Evolutionary conservation across 805 yeast species (phyloP).

Genomic region (Priceomyces carsonii): DNA sequence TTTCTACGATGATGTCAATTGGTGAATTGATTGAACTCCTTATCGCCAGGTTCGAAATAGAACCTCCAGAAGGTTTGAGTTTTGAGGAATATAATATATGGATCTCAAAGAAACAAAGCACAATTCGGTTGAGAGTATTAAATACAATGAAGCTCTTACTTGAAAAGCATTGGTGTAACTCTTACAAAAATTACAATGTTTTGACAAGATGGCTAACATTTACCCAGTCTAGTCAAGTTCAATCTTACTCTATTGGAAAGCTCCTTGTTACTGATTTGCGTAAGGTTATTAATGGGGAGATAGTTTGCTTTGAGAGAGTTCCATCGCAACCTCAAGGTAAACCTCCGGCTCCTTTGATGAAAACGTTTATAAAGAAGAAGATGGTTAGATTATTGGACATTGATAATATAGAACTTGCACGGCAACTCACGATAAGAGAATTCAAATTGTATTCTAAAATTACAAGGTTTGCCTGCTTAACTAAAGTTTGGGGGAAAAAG

Average conservation of each 20-base stretch:
- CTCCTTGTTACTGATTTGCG: constrained; percentile 23
- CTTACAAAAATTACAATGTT: constrained; percentile 51
- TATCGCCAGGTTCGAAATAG: constrained; percentile 63
- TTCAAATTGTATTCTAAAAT: constrained; percentile 68
- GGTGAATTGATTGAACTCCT: constrained; percentile 58
- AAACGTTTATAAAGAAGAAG: constrained; percentile 36
- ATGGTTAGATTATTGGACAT: constrained; percentile 57
- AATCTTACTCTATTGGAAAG: constrained; percentile 29
- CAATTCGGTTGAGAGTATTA: constrained; percentile 65
- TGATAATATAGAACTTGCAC: constrained; percentile 74
- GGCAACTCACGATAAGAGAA: constrained; percentile 82
- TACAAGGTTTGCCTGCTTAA: constrained; percentile 69
- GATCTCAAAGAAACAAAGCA: constrained; percentile 69
- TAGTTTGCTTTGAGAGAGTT: constrained; percentile 24
- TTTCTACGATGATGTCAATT: constrained; percentile 71
- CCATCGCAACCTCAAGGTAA: constrained; percentile 28
- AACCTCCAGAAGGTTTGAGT: constrained; percentile 85
- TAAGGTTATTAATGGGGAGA: constrained; percentile 31
- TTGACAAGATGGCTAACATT: constrained; percentile 36
- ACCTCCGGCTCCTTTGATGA: constrained; percentile 43
- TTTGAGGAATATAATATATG: constrained; percentile 79
- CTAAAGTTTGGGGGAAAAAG: constrained; percentile 73
- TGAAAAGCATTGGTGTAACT: constrained; percentile 68
- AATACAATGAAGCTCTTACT: constrained; percentile 66
- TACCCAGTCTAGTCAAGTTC: constrained; percentile 21